phyloP scores from a whole-genome alignment of 169 alveolate genomes.

The Cryptosporidium baileyi region DNA sequence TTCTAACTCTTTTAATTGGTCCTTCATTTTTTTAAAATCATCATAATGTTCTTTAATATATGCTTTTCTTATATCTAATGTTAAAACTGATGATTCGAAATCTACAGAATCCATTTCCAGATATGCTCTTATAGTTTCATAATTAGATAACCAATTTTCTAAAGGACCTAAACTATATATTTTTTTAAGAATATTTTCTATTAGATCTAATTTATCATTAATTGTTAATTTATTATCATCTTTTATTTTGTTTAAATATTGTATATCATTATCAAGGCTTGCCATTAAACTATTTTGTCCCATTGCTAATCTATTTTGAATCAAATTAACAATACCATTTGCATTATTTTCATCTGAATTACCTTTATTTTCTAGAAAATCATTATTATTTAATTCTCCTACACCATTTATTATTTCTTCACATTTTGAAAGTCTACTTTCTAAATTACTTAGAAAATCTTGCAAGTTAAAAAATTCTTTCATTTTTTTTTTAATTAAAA shows the following conservation, averaged over 20 bases:
- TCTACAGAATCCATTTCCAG: conserved; percentile 66
- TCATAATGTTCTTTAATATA: conserved; percentile 51
- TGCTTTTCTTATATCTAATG: conserved; percentile 58
- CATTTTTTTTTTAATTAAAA: background rate
- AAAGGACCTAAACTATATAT: conserved; percentile 60
- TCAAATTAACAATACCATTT: background rate
- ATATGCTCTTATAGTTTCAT: conserved; percentile 55
- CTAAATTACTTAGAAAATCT: conserved; percentile 11
- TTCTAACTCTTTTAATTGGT: conserved; percentile 17
- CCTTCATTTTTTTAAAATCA: conserved; percentile 10
- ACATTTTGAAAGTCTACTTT: conserved; percentile 33
- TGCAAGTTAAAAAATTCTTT: background rate
- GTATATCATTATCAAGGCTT: conserved; percentile 43
- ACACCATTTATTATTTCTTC: background rate
- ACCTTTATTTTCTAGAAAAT: background rate
- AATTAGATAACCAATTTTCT: conserved; percentile 38
- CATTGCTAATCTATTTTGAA: conserved; percentile 19
- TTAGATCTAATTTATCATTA: conserved; percentile 47
- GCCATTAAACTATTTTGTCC: conserved; percentile 52
- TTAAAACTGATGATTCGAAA: conserved; percentile 50
- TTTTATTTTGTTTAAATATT: background rate
- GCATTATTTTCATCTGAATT: background rate
- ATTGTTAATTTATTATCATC: background rate
- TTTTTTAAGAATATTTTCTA: conserved; percentile 29
- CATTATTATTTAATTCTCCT: background rate